Base-by-base conservation (phyloP, 106 monocot species). In the Iris macrosiphon region DNA sequence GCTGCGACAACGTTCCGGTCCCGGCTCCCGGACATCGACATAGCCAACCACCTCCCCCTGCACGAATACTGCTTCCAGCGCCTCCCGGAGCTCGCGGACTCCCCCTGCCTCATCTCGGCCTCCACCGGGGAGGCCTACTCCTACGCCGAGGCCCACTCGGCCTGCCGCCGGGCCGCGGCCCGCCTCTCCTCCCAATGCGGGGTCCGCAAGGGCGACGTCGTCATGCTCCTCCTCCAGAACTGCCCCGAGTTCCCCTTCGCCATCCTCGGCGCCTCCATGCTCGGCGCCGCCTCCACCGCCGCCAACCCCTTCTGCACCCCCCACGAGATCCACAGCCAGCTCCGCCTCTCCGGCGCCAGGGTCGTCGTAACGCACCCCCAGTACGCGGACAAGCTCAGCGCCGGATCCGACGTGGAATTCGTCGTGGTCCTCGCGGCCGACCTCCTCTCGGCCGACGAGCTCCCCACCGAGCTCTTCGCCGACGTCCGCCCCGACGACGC, bases 231-330 rank as follows among this genome's bases (percentile, higher is more conserved):
- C 58, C 72, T 89, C 37, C 89, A 82, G 23, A 96, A 96, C 77
- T 75, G 57, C 55, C 78, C 77, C 0, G 89, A 96, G 40, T 96
- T 74, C 66, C 74, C 45, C 47, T 72, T 89, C 70, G 8, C 68
- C 21, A 89, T 95, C 76, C 48, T 89, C 46, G 89, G 40, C 38
- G 70, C 79, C 13, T 96, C 95, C 63, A 62, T 83, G 45, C 65
- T 95, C 25, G 89, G 95, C 18, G 85, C 89, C 20, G 42, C 65
- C 18, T 52, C 75, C 69, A 79, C 89, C 26, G 52, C 95, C 29
- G 89, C 83, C 55, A 96, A 96, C 53, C 95, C 95, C 9, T 86
- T 96, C 74, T 72, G 67, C 71, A 95, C 85, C 7, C 48, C 95
- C 4, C 27, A 58, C 3, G 95, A 96, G 61, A 82, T 96, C 64